These are phyloP conservation scores for Hypseocharis bilobata DNA, from an alignment of 441 rosid species.

Conservation along the genomic window DNA sequence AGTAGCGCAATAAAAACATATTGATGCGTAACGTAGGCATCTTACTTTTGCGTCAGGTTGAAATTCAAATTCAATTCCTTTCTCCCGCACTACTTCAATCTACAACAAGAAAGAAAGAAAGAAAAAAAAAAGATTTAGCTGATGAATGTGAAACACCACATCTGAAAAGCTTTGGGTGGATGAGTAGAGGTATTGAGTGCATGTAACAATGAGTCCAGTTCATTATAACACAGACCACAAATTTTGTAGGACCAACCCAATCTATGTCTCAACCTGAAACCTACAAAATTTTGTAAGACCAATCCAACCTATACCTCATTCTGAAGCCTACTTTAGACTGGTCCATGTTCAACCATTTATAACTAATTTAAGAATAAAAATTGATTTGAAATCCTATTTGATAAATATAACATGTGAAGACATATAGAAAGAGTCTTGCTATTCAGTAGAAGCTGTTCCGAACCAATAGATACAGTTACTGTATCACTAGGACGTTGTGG, in stretches of 20 bases:
- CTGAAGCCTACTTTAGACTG: background rate
- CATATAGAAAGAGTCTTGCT: no score
- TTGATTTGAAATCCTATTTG: background rate
- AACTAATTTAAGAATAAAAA: background rate
- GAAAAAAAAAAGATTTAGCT: slow-evolving; percentile 1
- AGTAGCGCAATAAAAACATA: slow-evolving; percentile 11
- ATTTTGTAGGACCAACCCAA: slow-evolving; percentile 1
- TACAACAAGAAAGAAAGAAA: slow-evolving; percentile 27
- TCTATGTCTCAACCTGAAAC: background rate
- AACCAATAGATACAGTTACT: no score
- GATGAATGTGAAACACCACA: background rate
- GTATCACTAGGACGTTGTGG: background rate
- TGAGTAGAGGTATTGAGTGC: background rate
- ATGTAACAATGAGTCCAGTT: slow-evolving; percentile 4
- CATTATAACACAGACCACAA: background rate
- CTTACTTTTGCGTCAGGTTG: slow-evolving; percentile 65
- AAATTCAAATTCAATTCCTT: slow-evolving; percentile 70
- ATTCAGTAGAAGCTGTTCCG: no score
- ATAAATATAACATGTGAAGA: background rate
- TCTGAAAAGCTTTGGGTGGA: slow-evolving; percentile 9
- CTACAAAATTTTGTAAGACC: slow-evolving; percentile 1
- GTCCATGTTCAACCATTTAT: background rate
- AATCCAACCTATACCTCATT: background rate
- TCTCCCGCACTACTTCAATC: slow-evolving; percentile 72
- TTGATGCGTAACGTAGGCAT: slow-evolving; percentile 3